Conservation (phyloP, 192 early-diverging fungal species). For the Linnemannia hyalina region DNA sequence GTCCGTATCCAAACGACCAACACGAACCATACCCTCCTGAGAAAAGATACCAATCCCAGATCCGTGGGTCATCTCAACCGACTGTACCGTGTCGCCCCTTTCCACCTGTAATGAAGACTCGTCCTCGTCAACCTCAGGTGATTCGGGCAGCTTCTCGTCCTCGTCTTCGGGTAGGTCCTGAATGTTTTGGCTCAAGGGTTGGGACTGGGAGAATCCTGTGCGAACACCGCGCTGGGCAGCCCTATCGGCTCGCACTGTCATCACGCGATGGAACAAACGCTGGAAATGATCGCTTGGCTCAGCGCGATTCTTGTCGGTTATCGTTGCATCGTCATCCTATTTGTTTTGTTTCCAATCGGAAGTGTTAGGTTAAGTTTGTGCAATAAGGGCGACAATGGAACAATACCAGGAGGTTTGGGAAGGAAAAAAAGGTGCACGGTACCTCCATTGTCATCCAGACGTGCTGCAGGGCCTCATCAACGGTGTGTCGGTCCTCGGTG, state of each 20-base stretch:
- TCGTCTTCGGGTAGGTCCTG: constrained; percentile 39
- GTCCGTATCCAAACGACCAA: constrained; percentile 46
- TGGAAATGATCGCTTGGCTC: constrained; percentile 12
- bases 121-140: constrained; percentile 16
- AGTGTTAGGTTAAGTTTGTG: not conserved
- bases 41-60: constrained; percentile 55
- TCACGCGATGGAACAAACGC: constrained; percentile 36
- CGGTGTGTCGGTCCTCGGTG: constrained; percentile 17
- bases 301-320: constrained; percentile 15
- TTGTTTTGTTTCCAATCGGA: not conserved
- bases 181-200: constrained; percentile 33
- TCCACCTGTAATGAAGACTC: constrained; percentile 5
- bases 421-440: not conserved
- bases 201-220: constrained; percentile 42
- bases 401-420: not conserved
- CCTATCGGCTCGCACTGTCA: constrained; percentile 45
- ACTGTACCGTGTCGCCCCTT: constrained; percentile 5
- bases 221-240: constrained; percentile 45
- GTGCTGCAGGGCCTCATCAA: constrained; percentile 37
- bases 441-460: constrained; percentile 53
- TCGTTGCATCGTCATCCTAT: constrained; percentile 44
- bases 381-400: not conserved
- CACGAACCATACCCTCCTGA: constrained; percentile 54
- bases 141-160: constrained; percentile 11
- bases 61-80: constrained; percentile 10